A percentile compares a stretch with the other conserved stretches of the same genome.
These are phyloP conservation scores for Dendrobium huoshanense DNA, from an alignment of 106 monocot species.

Conservation along the genomic window DNA sequence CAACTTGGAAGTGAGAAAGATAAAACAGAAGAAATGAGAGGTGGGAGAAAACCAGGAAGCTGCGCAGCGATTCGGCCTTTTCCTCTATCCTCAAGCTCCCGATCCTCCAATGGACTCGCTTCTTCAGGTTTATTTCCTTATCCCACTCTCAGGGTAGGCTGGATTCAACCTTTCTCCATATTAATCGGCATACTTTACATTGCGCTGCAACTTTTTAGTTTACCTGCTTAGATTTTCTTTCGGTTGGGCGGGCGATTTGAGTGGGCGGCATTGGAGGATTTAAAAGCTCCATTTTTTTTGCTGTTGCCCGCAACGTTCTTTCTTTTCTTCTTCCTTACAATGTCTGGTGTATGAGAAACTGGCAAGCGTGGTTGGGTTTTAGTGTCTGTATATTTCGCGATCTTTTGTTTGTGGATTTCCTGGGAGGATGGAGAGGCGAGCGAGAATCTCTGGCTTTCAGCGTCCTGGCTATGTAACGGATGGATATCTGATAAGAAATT, in stretches of 20 bases:
- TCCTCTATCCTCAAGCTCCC: slow-evolving; percentile 23
- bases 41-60: slow-evolving; percentile 13
- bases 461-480: neutral
- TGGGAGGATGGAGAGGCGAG: neutral
- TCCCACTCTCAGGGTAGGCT: no score
- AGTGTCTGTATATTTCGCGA: no score
- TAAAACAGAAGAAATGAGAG: slow-evolving; percentile 5
- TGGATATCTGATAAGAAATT: neutral
- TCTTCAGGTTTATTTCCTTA: slow-evolving; percentile 14
- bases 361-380: neutral
- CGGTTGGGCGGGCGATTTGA: neutral
- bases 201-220: neutral
- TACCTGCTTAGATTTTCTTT: neutral
- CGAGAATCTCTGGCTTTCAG: neutral
- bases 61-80: slow-evolving; percentile 28
- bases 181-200: neutral
- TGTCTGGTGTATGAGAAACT: no score
- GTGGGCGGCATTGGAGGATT: neutral
- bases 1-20: neutral
- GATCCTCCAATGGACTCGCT: slow-evolving; percentile 18
- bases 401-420: neutral
- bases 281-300: neutral
- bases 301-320: neutral
- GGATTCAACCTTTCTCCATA: neutral
- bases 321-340: no score